Conservation (phyloP, 352 stramenopile species). For the Phytophthora lateralis region DNA sequence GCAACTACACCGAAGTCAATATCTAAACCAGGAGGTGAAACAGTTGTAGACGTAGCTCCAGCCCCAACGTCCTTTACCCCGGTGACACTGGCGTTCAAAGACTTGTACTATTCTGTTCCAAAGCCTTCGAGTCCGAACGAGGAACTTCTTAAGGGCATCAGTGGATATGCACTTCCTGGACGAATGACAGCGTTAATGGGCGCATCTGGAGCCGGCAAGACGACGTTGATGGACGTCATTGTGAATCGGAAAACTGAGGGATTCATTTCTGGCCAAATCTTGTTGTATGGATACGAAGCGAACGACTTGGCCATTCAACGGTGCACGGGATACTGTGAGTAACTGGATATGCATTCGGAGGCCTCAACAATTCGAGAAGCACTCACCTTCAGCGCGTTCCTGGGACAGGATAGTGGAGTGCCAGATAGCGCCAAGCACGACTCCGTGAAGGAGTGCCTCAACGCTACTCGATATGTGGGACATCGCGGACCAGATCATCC, state of each 20-base stretch:
- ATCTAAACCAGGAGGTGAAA: constrained; percentile 10
- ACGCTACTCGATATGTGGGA: constrained; percentile 65
- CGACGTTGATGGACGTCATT: constrained; percentile 92
- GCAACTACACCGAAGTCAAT: constrained; percentile 21
- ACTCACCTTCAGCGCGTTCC: constrained; percentile 84
- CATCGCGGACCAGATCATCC: constrained; percentile 48
- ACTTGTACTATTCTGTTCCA: constrained; percentile 29
- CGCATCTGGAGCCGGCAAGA: constrained; percentile 69
- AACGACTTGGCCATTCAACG: constrained; percentile 33
- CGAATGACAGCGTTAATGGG: constrained; percentile 62
- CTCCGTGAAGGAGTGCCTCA: constrained; percentile 76
- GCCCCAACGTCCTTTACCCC: constrained; percentile 20
- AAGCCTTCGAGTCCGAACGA: constrained; percentile 26
- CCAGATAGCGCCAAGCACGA: constrained; percentile 47
- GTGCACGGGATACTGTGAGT: constrained; percentile 57
- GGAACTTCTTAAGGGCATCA: constrained; percentile 25
- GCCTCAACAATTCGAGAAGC: constrained; percentile 89
- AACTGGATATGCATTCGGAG: constrained; percentile 87
- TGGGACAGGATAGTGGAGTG: constrained; percentile 55
- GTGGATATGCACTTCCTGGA: constrained; percentile 24
- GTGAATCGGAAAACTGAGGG: constrained; percentile 87
- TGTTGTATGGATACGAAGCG: constrained; percentile 24
- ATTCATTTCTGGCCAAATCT: constrained; percentile 15
- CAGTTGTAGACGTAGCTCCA: constrained; percentile 16
- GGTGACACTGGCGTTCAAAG: constrained; percentile 27